A percentile compares a stretch with the other conserved stretches of the same genome.
Conservation (phyloP, 768 basidiomycete species). For the Saitozyma podzolica region DNA sequence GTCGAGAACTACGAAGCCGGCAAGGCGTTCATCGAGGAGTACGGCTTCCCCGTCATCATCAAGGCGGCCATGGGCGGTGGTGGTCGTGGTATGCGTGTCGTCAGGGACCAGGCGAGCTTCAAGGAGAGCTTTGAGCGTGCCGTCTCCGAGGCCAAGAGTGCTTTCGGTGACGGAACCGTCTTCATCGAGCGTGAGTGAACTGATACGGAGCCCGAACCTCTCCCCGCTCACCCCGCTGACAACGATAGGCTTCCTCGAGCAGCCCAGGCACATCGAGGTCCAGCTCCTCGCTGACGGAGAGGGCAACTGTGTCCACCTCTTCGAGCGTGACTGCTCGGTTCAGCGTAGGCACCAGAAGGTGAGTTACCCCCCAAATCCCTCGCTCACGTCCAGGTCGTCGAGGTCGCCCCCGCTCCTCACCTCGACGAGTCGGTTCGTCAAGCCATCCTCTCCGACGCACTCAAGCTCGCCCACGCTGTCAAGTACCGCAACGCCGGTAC, state of each 20-base stretch:
- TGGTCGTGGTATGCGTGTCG: constrained; percentile 98
- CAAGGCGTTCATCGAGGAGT: constrained; percentile 85
- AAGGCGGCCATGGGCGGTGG: constrained; percentile 99
- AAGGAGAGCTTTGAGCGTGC: constrained; percentile 85
- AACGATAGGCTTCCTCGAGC: constrained; percentile 63
- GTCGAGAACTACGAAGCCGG: constrained; percentile 78
- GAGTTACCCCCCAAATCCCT: neutral
- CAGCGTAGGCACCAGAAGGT: constrained; percentile 93
- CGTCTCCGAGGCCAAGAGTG: constrained; percentile 89
- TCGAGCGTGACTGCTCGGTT: constrained; percentile 98
- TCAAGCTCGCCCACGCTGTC: constrained; percentile 90
- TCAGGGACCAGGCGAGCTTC: constrained; percentile 90
- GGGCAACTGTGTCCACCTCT: constrained; percentile 95
- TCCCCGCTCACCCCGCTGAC: constrained; percentile 1
- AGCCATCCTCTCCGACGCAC: constrained; percentile 83
- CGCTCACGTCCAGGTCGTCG: constrained; percentile 67
- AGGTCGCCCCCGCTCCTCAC: constrained; percentile 94
- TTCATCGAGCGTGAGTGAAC: constrained; percentile 79
- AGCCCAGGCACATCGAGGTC: constrained; percentile 96
- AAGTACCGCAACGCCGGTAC: constrained; percentile 96
- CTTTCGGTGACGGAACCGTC: constrained; percentile 97
- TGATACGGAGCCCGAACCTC: neutral
- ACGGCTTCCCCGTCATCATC: constrained; percentile 98
- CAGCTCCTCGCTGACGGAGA: constrained; percentile 86
- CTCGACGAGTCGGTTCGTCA: constrained; percentile 86